These are phyloP conservation scores for Diaporthe vaccinii DNA, from an alignment of 2,329 filamentous ascomycete genomes.

Conservation along the genomic window DNA sequence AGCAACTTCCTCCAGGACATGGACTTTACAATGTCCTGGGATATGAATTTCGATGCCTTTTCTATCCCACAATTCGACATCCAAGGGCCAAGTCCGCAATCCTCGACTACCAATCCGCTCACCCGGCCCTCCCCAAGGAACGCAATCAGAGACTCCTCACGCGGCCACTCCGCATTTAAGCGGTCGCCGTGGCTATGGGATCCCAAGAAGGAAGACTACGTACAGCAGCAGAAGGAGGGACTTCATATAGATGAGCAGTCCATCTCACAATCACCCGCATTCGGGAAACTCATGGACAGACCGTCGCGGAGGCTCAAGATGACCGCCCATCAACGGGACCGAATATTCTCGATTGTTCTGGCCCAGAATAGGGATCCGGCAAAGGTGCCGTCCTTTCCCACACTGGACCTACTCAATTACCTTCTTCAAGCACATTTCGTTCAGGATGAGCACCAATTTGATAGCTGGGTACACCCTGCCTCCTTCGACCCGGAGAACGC, in stretches of 20 bases:
- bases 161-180: conserved; percentile 51
- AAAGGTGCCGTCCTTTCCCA: conserved; percentile 47
- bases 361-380: conserved; percentile 43
- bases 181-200: conserved; percentile 53
- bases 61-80: conserved; percentile 47
- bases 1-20: conserved; percentile 50
- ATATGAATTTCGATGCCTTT: conserved; percentile 50
- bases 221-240: conserved; percentile 45
- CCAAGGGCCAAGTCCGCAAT: conserved; percentile 47
- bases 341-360: conserved; percentile 47
- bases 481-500: conserved; percentile 46
- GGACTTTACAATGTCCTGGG: conserved; percentile 50
- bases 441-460: conserved; percentile 47
- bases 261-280: conserved; percentile 40
- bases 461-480: conserved; percentile 47
- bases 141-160: conserved; percentile 45
- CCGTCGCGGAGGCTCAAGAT: conserved; percentile 43
- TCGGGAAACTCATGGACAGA: conserved; percentile 40
- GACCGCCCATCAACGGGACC: conserved; percentile 43
- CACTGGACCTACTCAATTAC: conserved; percentile 48
- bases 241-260: conserved; percentile 45
- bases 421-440: conserved; percentile 47
- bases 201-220: conserved; percentile 48
- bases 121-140: conserved; percentile 38
- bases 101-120: conserved; percentile 44